Base-by-base conservation (phyloP, 768 basidiomycete genomes). In the Tulasnella sp. region DNA sequence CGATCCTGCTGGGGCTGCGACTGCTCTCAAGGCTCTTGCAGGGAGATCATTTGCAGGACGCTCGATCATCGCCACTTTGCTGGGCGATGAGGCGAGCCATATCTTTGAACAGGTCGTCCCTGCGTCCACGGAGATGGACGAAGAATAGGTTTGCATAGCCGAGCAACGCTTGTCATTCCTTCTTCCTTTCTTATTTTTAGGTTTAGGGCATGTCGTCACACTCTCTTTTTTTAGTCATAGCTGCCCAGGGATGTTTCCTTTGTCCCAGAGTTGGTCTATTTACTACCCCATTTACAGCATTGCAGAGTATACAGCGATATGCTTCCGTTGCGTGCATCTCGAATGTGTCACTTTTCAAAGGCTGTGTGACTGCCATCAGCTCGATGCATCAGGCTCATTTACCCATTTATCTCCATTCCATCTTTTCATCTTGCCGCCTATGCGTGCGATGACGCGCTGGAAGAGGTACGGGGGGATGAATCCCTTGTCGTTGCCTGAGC, bases 1-100 rank as follows among this genome's bases (percentile, higher is more conserved):
- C 62, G 83, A 88, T 26, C 79, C 88, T 32, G 83, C 83, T 16
- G 83, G 86, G 62, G 92, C 94, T 19, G 83, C 83, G 39, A 82
- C 79, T 72, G 97, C 91, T 29, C 84, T 98, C 79, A 90, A 91
- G 79, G 87, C 89, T 44, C 85, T 99, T 73, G 97, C 96, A 36
- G 97, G 96, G 40, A 85, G 92, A 59, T 90, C 90, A 42, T 94
- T 94, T 73, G 91, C 89, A 64, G 92, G 92, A 1, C 83, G 92
- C 74, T 91, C 90, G 65, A 94, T 94, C 76, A 90, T 94, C 76
- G 91, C 92, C 16, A 94, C 92, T 26, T 80, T 94, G 73, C 83
- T 94, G n/a, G 73, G 72, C 35, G 73, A 74, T 65, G 73, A 74
- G n/a, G 72, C 73, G 34, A 70, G 59, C 29, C 47, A 42, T 52